Percentiles rank a stretch among this genome's conserved stretches.
phyloP scores from a whole-genome alignment of 371 early-diverging fungal genomes.

The Saksenaea oblongispora region DNA sequence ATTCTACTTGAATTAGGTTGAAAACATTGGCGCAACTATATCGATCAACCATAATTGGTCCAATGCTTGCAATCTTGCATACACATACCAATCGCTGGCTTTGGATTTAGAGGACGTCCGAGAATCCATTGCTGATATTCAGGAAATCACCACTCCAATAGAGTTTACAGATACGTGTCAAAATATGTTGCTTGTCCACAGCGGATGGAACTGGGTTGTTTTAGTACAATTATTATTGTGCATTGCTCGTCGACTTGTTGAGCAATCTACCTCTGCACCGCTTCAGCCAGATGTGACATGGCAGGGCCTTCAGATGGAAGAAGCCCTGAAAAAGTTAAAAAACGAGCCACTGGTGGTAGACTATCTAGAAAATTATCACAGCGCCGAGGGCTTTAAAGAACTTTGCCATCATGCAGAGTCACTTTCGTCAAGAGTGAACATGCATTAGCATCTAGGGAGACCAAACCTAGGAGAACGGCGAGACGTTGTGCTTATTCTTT shows the following conservation, averaged over 20 bases:
- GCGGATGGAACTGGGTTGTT: slow-evolving; percentile 62
- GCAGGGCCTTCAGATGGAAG: slow-evolving; percentile 16
- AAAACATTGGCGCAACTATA: slow-evolving; percentile 71
- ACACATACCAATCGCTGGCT: slow-evolving; percentile 46
- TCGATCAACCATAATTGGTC: slow-evolving; percentile 81
- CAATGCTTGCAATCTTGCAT: slow-evolving; percentile 59
- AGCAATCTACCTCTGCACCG: background rate
- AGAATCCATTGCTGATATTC: slow-evolving; percentile 56
- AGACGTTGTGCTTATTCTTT: no score
- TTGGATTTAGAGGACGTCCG: slow-evolving; percentile 53
- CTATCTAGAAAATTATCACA: slow-evolving; percentile 6
- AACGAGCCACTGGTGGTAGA: background rate
- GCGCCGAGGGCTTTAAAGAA: background rate
- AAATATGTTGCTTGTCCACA: slow-evolving; percentile 49
- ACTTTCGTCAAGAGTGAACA: background rate
- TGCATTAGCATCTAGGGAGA: background rate
- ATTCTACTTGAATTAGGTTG: slow-evolving; percentile 31
- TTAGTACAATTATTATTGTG: slow-evolving; percentile 22
- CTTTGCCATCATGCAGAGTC: background rate
- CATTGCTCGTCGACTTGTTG: slow-evolving; percentile 12
- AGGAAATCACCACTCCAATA: slow-evolving; percentile 38
- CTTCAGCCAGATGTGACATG: slow-evolving; percentile 16
- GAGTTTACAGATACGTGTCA: slow-evolving; percentile 58
- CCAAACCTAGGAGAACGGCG: no score
- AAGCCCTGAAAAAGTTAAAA: background rate